Conservation (phyloP, 306 rosid genomes). For the Rosa rugosa region DNA sequence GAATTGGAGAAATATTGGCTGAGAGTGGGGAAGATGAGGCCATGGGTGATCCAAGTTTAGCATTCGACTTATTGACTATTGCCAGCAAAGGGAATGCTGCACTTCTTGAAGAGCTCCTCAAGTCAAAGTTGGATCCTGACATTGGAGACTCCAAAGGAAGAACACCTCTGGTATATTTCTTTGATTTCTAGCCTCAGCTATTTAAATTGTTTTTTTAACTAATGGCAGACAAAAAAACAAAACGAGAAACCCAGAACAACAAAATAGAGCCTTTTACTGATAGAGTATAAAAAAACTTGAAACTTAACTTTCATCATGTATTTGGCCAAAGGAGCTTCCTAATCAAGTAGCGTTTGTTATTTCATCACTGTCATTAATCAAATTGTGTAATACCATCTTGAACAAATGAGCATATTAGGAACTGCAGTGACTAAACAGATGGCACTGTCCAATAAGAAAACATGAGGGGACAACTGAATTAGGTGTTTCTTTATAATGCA, state of each 20-base stretch:
- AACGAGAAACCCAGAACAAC: not conserved
- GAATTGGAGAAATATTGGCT: constrained; percentile 39
- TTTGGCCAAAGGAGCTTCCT: not conserved
- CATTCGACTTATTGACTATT: constrained; percentile 49
- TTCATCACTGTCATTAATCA: not conserved
- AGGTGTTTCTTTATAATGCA: constrained; percentile 17
- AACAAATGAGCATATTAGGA: not conserved
- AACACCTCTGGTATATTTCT: constrained; percentile 65
- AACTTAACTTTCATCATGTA: not conserved
- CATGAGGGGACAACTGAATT: not conserved
- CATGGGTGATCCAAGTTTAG: constrained; percentile 40
- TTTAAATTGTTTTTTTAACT: not conserved
- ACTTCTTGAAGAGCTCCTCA: constrained; percentile 77
- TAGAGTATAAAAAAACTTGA: too few species aligned
- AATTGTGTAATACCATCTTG: not conserved
- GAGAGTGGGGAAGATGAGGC: constrained; percentile 53
- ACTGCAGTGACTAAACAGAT: not conserved
- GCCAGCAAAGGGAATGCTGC: constrained; percentile 66
- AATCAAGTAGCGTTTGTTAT: not conserved
- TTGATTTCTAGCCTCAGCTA: not conserved
- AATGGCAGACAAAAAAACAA: not conserved
- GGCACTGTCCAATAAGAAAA: not conserved
- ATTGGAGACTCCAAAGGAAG: constrained; percentile 68
- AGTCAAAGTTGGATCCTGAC: constrained; percentile 74
- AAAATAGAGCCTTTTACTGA: not conserved